Base-by-base conservation (phyloP, 2,329 filamentous ascomycete species). In the Karstenula rhodostoma region DNA sequence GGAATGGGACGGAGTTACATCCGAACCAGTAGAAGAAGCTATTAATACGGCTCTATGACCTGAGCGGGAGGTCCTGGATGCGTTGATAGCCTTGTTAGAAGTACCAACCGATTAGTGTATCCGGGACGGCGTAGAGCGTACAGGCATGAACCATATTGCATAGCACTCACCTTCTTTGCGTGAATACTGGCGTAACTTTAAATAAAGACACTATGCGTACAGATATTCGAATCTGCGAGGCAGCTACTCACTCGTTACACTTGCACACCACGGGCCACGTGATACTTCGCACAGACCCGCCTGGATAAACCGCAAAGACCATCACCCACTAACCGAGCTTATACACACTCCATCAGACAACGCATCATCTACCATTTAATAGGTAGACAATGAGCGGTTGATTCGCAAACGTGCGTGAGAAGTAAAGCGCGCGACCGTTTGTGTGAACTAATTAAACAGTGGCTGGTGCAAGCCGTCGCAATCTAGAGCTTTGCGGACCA, bases 301-400 rank as follows among this genome's bases (percentile, higher is more conserved):
- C 29, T 32, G 29, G 29, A 32, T 25, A 15, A 33, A 12, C 35
- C 48, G 48, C n/a, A 51, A 35, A n/a, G 29, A 17, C 25, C 25
- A 49, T 49, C n/a, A 33, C 9, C 23, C 47, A 49, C 46, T n/a
- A 13, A 12, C 33, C 49, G 17, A 40, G 35, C 22, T 25, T 40
- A 25, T 4, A n/a, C 13, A n/a, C 7, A 49, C 25, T 22, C 9
- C 33, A 52, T 42, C 33, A 40, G 12, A 42, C 49, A n/a, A 40
- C 19, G 22, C 49, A 51, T 52, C 22, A 40, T 52, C 49, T 52
- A 40, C 49, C 22, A 27, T 25, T 25, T 29, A 22, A 40, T 27
- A 40, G 19, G 49, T 40, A 51, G 49, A 40, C 33, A 52, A 52
- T 52, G 49, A 10, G 33, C 49, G 33, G 33, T 52, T 40, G 49